Evolutionary conservation across 331 rosid species (phyloP).

Genomic region (Stylosanthes scabra): DNA sequence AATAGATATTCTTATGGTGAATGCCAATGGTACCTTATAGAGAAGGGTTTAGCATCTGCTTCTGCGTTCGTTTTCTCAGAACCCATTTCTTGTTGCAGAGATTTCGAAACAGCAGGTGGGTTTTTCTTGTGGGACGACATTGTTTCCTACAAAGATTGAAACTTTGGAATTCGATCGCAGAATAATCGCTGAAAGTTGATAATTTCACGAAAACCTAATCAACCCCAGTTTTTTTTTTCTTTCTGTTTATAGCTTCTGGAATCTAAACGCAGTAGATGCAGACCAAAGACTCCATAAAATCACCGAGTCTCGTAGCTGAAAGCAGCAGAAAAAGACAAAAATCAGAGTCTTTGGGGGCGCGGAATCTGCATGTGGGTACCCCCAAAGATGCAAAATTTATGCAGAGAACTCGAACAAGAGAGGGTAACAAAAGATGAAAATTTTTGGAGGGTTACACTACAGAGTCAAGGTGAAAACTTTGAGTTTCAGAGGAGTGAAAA

Average conservation of each 20-base stretch:
- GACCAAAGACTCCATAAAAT: slow-evolving; percentile 48
- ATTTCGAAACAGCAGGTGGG: slow-evolving; percentile 43
- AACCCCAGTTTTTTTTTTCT: slow-evolving; percentile 24
- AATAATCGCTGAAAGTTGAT: slow-evolving; percentile 13
- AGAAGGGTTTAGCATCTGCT: slow-evolving; percentile 52
- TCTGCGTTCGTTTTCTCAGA: slow-evolving; percentile 26
- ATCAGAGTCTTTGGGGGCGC: slow-evolving; percentile 2
- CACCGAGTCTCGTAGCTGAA: slow-evolving; percentile 24
- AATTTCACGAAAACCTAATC: slow-evolving; percentile 1
- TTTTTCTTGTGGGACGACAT: slow-evolving; percentile 49
- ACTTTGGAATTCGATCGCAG: slow-evolving; percentile 21
- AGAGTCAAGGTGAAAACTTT: background rate
- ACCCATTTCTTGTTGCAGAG: slow-evolving; percentile 45
- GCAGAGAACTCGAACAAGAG: slow-evolving; percentile 7
- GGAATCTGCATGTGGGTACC: slow-evolving; percentile 26
- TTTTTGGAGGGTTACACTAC: slow-evolving; percentile 12
- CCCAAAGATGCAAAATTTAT: slow-evolving; percentile 25
- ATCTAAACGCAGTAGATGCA: background rate
- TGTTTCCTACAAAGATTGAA: slow-evolving; percentile 35
- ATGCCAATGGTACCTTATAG: slow-evolving; percentile 51
- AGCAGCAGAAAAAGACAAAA: slow-evolving; percentile 20
- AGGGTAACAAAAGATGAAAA: slow-evolving; percentile 6
- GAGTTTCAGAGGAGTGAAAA: slow-evolving; percentile 31
- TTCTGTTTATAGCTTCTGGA: background rate
- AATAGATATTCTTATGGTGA: background rate